phyloP scores from a whole-genome alignment of 805 yeast genomes.

The Lachancea kluyveri region DNA sequence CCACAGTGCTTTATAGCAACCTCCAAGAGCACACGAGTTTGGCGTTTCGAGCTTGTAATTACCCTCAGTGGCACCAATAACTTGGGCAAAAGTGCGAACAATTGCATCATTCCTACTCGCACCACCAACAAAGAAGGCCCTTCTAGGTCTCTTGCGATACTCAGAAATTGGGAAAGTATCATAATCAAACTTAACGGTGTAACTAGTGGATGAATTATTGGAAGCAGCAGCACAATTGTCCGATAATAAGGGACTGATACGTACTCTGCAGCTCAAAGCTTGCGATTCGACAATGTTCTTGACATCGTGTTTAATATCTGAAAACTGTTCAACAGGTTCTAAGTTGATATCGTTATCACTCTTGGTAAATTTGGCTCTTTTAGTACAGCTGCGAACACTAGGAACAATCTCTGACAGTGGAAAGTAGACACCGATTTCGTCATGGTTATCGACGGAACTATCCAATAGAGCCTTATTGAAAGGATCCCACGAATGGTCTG shows the following conservation, averaged over 20 bases:
- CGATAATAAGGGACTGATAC: constrained; percentile 73
- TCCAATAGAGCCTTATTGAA: constrained; percentile 44
- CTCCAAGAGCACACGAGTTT: constrained; percentile 90
- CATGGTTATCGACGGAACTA: constrained; percentile 34
- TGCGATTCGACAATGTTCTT: constrained; percentile 79
- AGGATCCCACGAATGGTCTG: constrained; percentile 46
- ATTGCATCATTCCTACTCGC: constrained; percentile 69
- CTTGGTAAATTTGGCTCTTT: constrained; percentile 41
- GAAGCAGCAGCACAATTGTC: constrained; percentile 12
- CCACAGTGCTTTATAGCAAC: constrained; percentile 84
- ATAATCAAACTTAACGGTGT: constrained; percentile 31
- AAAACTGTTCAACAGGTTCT: constrained; percentile 32
- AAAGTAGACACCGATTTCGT: constrained; percentile 70
- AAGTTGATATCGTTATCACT: constrained; percentile 17
- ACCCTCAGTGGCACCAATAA: constrained; percentile 56
- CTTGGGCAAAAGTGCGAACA: constrained; percentile 59
- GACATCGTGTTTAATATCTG: constrained; percentile 60
- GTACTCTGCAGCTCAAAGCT: constrained; percentile 73
- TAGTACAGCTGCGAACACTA: constrained; percentile 58
- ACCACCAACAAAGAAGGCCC: constrained; percentile 82
- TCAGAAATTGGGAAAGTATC: constrained; percentile 21
- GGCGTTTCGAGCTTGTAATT: constrained; percentile 68
- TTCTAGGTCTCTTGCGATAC: constrained; percentile 47
- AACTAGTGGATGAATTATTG: constrained; percentile 6
- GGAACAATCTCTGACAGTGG: constrained; percentile 92